A percentile compares a stretch with the other conserved stretches of the same genome.
phyloP scores from a whole-genome alignment of 225 moss, liverwort and hornwort species.

The Marchantia paleacea region DNA sequence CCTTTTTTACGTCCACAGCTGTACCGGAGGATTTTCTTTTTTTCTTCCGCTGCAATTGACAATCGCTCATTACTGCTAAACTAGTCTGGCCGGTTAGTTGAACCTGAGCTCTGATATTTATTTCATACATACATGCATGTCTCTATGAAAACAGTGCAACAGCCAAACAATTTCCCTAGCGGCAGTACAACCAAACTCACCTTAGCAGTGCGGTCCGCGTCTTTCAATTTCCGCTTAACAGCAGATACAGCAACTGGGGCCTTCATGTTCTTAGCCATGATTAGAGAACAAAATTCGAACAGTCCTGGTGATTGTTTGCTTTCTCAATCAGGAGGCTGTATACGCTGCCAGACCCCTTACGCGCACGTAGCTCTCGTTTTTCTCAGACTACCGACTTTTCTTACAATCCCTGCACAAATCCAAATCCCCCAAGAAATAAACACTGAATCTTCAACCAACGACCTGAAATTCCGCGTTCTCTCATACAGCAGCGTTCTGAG shows the following conservation, averaged over 20 bases:
- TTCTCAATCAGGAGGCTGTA: neutral
- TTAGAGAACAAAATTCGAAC: neutral
- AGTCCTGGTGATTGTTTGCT: neutral
- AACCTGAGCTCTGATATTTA: neutral
- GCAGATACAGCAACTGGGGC: conserved; percentile 1
- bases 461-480: no score
- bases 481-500: no score
- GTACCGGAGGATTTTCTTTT: neutral
- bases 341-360: neutral
- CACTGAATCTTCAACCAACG: no score
- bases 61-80: neutral
- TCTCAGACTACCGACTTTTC: no score
- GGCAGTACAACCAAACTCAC: neutral
- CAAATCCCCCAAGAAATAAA: no score
- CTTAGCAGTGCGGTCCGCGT: conserved; percentile 7
- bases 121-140: neutral
- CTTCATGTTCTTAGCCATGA: neutral
- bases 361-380: neutral
- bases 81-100: neutral
- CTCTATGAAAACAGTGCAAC: neutral
- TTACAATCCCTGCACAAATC: no score
- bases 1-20: neutral
- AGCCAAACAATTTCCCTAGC: neutral
- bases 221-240: conserved; percentile 5
- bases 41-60: neutral